phyloP scores from a whole-genome alignment of 2,329 filamentous ascomycete genomes.

The Chaetomium globosum region DNA sequence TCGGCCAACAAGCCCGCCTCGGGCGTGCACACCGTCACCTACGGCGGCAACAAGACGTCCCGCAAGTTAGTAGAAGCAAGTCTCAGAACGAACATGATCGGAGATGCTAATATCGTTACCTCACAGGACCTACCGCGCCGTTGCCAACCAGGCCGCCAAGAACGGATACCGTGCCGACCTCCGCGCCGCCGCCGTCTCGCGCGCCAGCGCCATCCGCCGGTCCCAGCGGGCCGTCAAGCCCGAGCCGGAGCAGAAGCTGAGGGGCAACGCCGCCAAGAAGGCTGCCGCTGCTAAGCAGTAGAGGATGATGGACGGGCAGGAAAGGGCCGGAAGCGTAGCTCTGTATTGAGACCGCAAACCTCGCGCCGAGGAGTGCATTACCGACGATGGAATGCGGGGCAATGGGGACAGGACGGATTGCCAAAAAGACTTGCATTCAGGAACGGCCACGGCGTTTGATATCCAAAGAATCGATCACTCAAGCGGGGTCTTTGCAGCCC shows the following conservation, averaged over 20 bases:
- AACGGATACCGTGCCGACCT: conserved; percentile 81
- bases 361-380: conserved; percentile 28
- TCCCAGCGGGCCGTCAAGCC: conserved; percentile 80
- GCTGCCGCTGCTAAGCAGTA: conserved; percentile 61
- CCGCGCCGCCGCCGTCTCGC: conserved; percentile 76
- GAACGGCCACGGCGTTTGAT: conserved; percentile 41
- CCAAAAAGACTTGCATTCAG: conserved; percentile 38
- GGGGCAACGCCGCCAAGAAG: conserved; percentile 79
- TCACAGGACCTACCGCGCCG: conserved; percentile 79
- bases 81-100: background rate
- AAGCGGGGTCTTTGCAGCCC: conserved; percentile 31
- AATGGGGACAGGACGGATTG: conserved; percentile 35
- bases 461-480: conserved; percentile 38
- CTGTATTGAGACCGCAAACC: conserved; percentile 32
- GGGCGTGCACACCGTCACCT: conserved; percentile 65
- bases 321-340: conserved; percentile 28
- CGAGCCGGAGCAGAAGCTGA: conserved; percentile 70
- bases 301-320: conserved; percentile 23
- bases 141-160: conserved; percentile 82
- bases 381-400: conserved; percentile 31
- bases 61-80: conserved; percentile 67
- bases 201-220: conserved; percentile 80
- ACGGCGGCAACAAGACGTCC: conserved; percentile 70
- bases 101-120: conserved; percentile 32
- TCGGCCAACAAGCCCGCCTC: conserved; percentile 73